These are phyloP conservation scores for Pharnaceum exiguum DNA, from an alignment of 148 eudicot species.

Conservation along the genomic window DNA sequence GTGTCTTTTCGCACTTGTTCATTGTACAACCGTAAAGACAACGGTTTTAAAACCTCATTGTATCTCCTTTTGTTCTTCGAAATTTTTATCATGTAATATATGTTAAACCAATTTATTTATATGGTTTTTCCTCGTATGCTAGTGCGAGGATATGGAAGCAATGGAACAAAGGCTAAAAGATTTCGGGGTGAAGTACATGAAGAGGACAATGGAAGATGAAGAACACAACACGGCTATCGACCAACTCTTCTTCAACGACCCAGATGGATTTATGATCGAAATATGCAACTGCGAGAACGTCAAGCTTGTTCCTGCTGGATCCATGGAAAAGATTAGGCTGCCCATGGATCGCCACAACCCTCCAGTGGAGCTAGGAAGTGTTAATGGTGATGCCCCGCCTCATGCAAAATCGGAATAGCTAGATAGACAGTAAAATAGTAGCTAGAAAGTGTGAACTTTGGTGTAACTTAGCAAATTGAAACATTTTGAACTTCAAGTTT, in stretches of 20 bases:
- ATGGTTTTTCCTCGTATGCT: background rate
- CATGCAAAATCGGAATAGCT: background rate
- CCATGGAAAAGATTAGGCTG: conserved; percentile 33
- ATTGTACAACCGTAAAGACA: background rate
- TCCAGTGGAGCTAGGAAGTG: conserved; percentile 28
- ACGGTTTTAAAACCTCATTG: no score
- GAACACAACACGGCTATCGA: conserved; percentile 37
- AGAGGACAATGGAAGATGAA: conserved; percentile 47
- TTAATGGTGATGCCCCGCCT: background rate
- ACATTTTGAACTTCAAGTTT: no score
- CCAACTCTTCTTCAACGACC: conserved; percentile 61
- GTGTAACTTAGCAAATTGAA: no score
- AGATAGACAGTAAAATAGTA: no score
- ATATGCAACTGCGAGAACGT: conserved; percentile 68
- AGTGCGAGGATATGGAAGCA: conserved; percentile 61
- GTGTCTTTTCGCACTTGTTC: background rate
- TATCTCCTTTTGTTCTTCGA: background rate
- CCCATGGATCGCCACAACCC: conserved; percentile 50
- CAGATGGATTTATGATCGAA: conserved; percentile 71
- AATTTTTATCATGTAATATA: background rate
- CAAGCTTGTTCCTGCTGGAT: conserved; percentile 40
- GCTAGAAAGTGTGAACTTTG: no score
- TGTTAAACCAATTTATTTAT: background rate
- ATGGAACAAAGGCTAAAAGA: conserved; percentile 48
- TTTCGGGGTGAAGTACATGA: conserved; percentile 37